phyloP scores from a whole-genome alignment of 2,329 filamentous ascomycete genomes.

The Helotiales sp. region DNA sequence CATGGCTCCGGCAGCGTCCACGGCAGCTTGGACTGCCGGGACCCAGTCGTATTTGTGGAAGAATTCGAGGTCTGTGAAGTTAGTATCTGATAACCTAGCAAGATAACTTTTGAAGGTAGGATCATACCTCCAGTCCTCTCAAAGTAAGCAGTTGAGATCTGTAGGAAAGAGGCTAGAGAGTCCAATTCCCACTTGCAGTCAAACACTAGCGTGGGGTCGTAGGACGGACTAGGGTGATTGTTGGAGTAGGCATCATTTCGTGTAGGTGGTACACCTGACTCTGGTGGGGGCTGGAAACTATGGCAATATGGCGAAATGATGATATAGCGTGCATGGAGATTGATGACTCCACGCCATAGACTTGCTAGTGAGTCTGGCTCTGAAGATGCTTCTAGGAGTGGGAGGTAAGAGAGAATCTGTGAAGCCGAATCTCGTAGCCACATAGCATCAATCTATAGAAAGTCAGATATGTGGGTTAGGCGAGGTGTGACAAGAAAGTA shows the following conservation, averaged over 20 bases:
- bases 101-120: not conserved
- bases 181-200: slow-evolving; percentile 98
- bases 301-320: slow-evolving; percentile 81
- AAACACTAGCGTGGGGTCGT: slow-evolving; percentile 71
- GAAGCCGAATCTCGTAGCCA: slow-evolving; percentile 87
- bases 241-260: slow-evolving; percentile 59
- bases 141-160: slow-evolving; percentile 78
- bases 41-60: slow-evolving; percentile 76
- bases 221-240: slow-evolving; percentile 66
- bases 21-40: slow-evolving; percentile 66
- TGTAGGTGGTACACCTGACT: slow-evolving; percentile 63
- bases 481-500: too few species aligned
- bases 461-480: too few species aligned
- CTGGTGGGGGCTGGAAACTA: slow-evolving; percentile 81
- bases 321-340: slow-evolving; percentile 68
- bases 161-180: slow-evolving; percentile 82
- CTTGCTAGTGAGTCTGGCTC: slow-evolving; percentile 61
- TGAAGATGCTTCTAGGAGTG: slow-evolving; percentile 56
- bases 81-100: not conserved
- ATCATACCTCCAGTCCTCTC: slow-evolving; percentile 56
- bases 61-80: slow-evolving; percentile 59
- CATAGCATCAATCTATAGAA: slow-evolving; percentile 66
- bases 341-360: slow-evolving; percentile 69
- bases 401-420: slow-evolving; percentile 69
- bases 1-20: slow-evolving; percentile 70